Percentiles rank a stretch among this genome's conserved stretches.
phyloP scores from a whole-genome alignment of 495 filamentous ascomycete species.

The Penicillium verhagenii region DNA sequence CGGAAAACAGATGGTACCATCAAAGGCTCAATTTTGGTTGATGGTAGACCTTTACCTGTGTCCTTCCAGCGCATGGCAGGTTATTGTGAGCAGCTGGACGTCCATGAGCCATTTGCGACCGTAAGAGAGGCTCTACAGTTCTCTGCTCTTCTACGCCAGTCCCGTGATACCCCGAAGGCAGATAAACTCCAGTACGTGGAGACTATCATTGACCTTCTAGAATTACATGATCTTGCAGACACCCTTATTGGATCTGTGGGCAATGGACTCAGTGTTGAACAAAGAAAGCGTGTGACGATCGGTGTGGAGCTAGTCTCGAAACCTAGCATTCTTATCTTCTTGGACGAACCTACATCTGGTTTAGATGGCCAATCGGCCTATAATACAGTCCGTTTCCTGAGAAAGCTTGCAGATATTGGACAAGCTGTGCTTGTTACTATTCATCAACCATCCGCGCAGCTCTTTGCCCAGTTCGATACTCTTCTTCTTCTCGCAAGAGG shows the following conservation, averaged over 20 bases:
- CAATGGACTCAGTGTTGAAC: slow-evolving; percentile 55
- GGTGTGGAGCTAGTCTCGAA: slow-evolving; percentile 65
- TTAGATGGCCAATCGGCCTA: slow-evolving; percentile 64
- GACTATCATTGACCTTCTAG: slow-evolving; percentile 56
- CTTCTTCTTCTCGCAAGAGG: slow-evolving; percentile 67
- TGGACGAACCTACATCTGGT: slow-evolving; percentile 76
- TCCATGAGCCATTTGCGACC: slow-evolving; percentile 58
- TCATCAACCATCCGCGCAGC: slow-evolving; percentile 68
- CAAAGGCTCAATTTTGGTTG: slow-evolving; percentile 79
- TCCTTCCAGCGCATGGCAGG: slow-evolving; percentile 74
- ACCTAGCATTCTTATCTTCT: slow-evolving; percentile 66
- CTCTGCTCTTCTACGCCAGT: slow-evolving; percentile 57
- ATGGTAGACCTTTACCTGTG: slow-evolving; percentile 69
- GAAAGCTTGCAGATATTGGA: slow-evolving; percentile 63
- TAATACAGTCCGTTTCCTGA: slow-evolving; percentile 62
- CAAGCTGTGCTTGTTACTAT: slow-evolving; percentile 75
- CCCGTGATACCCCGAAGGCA: slow-evolving; percentile 42
- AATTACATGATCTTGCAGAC: slow-evolving; percentile 54
- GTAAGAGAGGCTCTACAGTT: slow-evolving; percentile 62
- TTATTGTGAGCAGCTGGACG: slow-evolving; percentile 60
- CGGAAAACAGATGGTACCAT: slow-evolving; percentile 85
- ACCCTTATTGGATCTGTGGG: slow-evolving; percentile 54
- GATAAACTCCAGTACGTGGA: slow-evolving; percentile 63
- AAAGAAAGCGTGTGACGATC: slow-evolving; percentile 56
- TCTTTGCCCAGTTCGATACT: slow-evolving; percentile 73